Conservation (phyloP, 2,329 filamentous ascomycete species). For the Fusarium nurragi region DNA sequence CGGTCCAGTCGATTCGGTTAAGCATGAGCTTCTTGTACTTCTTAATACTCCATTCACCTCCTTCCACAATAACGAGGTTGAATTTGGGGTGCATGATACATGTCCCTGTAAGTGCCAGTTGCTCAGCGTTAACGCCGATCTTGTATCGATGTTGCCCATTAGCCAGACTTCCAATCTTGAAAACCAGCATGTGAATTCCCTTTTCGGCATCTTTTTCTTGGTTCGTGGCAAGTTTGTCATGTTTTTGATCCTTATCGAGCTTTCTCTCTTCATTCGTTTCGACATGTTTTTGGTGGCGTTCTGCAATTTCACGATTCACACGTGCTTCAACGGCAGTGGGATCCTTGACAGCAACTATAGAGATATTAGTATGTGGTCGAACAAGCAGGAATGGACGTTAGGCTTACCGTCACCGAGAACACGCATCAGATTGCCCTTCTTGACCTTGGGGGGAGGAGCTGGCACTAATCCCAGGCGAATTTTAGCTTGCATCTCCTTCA, state of each 20-base stretch:
- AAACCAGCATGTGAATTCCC: constrained; percentile 86
- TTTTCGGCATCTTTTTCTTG: constrained; percentile 89
- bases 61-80: constrained; percentile 91
- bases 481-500: constrained; percentile 97
- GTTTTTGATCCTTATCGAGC: constrained; percentile 85
- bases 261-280: constrained; percentile 84
- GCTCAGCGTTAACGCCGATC: constrained; percentile 90
- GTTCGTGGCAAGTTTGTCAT: constrained; percentile 83
- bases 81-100: constrained; percentile 91
- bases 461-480: constrained; percentile 90
- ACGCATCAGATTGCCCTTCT: constrained; percentile 97
- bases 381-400: background rate
- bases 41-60: constrained; percentile 82
- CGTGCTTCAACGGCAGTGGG: constrained; percentile 95
- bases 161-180: constrained; percentile 87
- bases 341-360: constrained; percentile 78
- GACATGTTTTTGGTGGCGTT: constrained; percentile 82
- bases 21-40: constrained; percentile 94
- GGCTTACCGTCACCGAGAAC: constrained; percentile 82
- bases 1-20: constrained; percentile 93
- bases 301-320: constrained; percentile 91
- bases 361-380: constrained; percentile 32
- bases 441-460: constrained; percentile 93
- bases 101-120: constrained; percentile 86
- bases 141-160: constrained; percentile 96